Evolutionary conservation across 306 rosid species (phyloP).

Genomic region (Dicorynia guianensis): DNA sequence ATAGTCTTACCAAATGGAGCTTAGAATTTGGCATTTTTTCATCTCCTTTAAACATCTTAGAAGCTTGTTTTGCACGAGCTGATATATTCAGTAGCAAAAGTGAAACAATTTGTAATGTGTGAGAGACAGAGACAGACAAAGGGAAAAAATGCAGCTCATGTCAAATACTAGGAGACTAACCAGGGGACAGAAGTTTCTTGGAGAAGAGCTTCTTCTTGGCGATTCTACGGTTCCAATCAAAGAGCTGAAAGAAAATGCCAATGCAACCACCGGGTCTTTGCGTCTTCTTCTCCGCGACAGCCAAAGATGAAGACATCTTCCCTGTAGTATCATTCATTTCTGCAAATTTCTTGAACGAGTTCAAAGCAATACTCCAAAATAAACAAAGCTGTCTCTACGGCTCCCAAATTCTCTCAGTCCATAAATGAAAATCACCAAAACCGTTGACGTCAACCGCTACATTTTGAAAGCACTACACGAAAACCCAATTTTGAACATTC

Average conservation of each 20-base stretch:
- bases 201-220: slow-evolving; percentile 79
- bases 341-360: background rate
- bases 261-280: slow-evolving; percentile 68
- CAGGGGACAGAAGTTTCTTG: slow-evolving; percentile 71
- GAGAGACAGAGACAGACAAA: background rate
- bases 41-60: slow-evolving; percentile 64
- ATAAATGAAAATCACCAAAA: background rate
- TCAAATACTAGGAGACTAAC: slow-evolving; percentile 40
- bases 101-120: background rate
- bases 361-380: slow-evolving; percentile 2
- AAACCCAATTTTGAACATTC: background rate
- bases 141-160: slow-evolving; percentile 9
- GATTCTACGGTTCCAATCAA: slow-evolving; percentile 74
- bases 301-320: slow-evolving; percentile 57
- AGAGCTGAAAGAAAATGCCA: slow-evolving; percentile 73
- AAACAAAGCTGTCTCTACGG: background rate
- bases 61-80: slow-evolving; percentile 61
- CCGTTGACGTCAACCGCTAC: slow-evolving; percentile 27
- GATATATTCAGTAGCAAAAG: slow-evolving; percentile 23
- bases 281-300: slow-evolving; percentile 62
- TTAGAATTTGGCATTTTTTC: slow-evolving; percentile 71
- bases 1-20: slow-evolving; percentile 62
- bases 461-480: slow-evolving; percentile 32
- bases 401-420: slow-evolving; percentile 19
- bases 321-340: slow-evolving; percentile 61